These are phyloP conservation scores for Plasmodium falciparum DNA, from an alignment of 169 alveolate genomes.

Conservation along the genomic window DNA sequence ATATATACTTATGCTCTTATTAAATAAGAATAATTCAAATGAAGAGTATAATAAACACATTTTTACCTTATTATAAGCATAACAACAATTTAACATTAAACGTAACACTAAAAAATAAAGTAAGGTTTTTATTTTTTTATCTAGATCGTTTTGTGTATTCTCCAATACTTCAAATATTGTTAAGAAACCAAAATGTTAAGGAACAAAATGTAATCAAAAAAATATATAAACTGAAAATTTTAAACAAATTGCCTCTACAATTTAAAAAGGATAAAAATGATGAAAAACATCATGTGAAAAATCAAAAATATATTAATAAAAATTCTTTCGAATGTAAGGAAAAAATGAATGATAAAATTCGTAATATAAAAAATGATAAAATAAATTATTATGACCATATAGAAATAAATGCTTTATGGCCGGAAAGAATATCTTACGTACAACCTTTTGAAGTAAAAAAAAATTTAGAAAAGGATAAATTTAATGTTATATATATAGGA, in stretches of 20 bases:
- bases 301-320: neutral
- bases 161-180: constrained; percentile 30
- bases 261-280: neutral
- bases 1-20: neutral
- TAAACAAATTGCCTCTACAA: constrained; percentile 5
- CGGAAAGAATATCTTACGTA: constrained; percentile 53
- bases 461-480: constrained; percentile 27
- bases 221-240: constrained; percentile 6
- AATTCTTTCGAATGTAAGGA: neutral
- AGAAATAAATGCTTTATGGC: constrained; percentile 71
- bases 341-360: neutral
- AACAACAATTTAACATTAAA: constrained; percentile 44
- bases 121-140: constrained; percentile 39
- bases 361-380: neutral
- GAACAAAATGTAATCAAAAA: constrained; percentile 52
- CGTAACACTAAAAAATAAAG: constrained; percentile 50
- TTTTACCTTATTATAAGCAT: constrained; percentile 59
- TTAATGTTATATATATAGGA: constrained; percentile 71
- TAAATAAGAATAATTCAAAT: constrained; percentile 25
- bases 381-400: neutral
- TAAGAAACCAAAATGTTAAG: constrained; percentile 20
- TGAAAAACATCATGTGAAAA: neutral
- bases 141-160: constrained; percentile 72
- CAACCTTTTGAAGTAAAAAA: constrained; percentile 54
- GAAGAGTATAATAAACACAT: constrained; percentile 40